Percentiles rank a stretch among this genome's conserved stretches.
Conservation (phyloP, 768 basidiomycete genomes). For the Ramaria sp. region DNA sequence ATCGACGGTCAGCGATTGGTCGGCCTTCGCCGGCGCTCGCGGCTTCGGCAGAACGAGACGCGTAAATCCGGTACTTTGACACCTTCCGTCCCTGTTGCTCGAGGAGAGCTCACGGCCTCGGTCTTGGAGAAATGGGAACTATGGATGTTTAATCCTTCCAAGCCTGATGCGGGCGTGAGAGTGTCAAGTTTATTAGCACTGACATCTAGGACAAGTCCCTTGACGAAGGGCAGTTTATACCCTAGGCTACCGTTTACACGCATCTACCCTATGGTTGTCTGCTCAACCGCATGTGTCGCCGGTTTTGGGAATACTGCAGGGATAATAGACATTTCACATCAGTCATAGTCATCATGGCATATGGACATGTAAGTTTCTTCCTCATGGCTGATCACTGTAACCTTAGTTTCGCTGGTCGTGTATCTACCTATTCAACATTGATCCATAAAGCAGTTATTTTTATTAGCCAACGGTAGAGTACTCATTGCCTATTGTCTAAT, state of each 20-base stretch:
- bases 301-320: conserved; percentile 76
- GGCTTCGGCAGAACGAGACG: conserved; percentile 22
- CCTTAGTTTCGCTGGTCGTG: too few species aligned
- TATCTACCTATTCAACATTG: too few species aligned
- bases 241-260: conserved; percentile 76
- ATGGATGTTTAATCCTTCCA: conserved; percentile 59
- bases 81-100: conserved; percentile 7
- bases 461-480: too few species aligned
- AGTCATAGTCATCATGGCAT: not conserved
- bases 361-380: not conserved
- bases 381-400: not conserved
- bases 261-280: conserved; percentile 46
- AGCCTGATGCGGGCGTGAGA: conserved; percentile 1
- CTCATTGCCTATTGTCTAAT: too few species aligned
- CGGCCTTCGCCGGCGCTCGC: conserved; percentile 59
- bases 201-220: not conserved
- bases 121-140: conserved; percentile 76
- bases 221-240: not conserved
- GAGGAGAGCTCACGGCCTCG: conserved; percentile 44
- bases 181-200: conserved; percentile 13
- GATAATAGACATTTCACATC: conserved; percentile 28
- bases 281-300: conserved; percentile 43
- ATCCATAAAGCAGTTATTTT: too few species aligned
- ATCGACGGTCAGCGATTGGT: conserved; percentile 37
- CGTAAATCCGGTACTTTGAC: not conserved